These are phyloP conservation scores for Diaporthe eres DNA, from an alignment of 2,329 filamentous ascomycete genomes.

Conservation along the genomic window DNA sequence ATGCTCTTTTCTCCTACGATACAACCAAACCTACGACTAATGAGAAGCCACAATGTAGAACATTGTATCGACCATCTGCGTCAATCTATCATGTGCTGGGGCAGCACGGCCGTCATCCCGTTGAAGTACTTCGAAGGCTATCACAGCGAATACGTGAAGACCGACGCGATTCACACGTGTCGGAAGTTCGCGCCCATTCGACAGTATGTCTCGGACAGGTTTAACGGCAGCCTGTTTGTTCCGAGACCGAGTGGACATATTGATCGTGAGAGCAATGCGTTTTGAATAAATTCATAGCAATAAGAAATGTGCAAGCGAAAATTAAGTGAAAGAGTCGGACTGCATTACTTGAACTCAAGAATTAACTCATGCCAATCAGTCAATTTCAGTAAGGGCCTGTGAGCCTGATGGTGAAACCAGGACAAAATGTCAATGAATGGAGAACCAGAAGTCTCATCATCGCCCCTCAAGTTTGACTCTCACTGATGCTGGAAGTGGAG, in stretches of 20 bases:
- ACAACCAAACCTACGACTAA: not conserved
- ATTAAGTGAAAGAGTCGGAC: not conserved
- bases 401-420: not conserved
- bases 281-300: not conserved
- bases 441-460: too few species aligned
- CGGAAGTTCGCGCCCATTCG: constrained; percentile 6
- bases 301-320: not conserved
- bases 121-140: constrained; percentile 15
- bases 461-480: too few species aligned
- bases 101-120: not conserved
- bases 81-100: constrained; percentile 7
- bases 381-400: not conserved
- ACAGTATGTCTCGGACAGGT: not conserved
- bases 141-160: constrained; percentile 4
- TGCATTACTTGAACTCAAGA: not conserved
- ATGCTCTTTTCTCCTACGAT: not conserved
- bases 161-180: not conserved
- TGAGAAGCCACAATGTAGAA: not conserved
- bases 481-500: too few species aligned
- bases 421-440: too few species aligned
- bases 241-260: not conserved
- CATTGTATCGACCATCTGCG: constrained; percentile 9
- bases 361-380: not conserved
- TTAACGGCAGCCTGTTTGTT: not conserved
- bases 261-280: not conserved